Base-by-base conservation (phyloP, 805 yeast species). In the Saturnispora kantuleensis region DNA sequence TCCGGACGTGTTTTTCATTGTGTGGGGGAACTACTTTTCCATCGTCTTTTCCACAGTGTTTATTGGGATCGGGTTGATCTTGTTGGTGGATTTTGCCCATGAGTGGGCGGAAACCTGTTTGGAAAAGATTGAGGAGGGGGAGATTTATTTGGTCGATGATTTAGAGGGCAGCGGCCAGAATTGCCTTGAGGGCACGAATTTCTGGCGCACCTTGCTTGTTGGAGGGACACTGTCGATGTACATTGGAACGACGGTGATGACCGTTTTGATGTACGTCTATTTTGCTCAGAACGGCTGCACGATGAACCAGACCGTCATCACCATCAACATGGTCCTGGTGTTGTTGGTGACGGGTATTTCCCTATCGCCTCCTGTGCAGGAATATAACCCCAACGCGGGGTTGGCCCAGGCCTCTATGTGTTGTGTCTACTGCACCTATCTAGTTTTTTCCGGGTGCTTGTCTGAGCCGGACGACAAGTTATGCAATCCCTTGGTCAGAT, bases 51-150 rank as follows among this genome's bases (percentile, higher is more conserved):
- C 96, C 37, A 83, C 90, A 3, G 57, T 88, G 4, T 93, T 93
- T 65, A 75, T 90, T 32, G 79, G 93, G 12, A 85, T 93, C 49
- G 98, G 98, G 1, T 72, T 93, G 47, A 83, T 94, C 11, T 69
- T 93, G 41, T 68, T 93, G 40, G 97, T 93, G 30, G 98, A 93
- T 63, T 93, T 87, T 70, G 97, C 98, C 4, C 97, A 93, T 63
- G 90, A 90, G 53, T 93, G 97, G 96, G 97, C 97, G 0, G 99
- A 93, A 56, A 84, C 84, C 7, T 93, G 98, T 62, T 73, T 93
- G 44, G 88, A 82, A 52, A 84, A 87, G 55, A 86, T 93, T 35
- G 97, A 93, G 59, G 79, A 81, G 55, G 90, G 84, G 47, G 84
- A 79, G 41, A 64, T 65, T 16, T 65, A 63, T 63, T 70, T 46